phyloP scores from a whole-genome alignment of 192 early-diverging fungal species.

The Umbelopsis ramanniana region DNA sequence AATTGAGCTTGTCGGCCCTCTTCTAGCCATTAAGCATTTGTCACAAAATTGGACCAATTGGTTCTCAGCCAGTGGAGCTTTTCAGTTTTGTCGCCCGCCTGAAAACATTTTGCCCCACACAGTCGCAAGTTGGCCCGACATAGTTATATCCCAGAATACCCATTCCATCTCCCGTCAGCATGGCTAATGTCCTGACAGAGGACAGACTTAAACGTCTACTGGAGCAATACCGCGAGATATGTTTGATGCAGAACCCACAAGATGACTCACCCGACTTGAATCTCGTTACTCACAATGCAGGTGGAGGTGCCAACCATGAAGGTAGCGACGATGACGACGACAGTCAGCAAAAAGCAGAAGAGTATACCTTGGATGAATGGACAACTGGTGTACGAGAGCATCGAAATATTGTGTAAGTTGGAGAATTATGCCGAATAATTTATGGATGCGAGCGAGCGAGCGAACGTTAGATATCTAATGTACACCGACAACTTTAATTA shows the following conservation, averaged over 20 bases:
- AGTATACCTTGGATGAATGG: constrained; percentile 12
- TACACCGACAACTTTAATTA: background rate
- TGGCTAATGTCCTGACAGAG: constrained; percentile 2
- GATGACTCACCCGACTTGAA: background rate
- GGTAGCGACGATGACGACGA: background rate
- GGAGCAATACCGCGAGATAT: constrained; percentile 19
- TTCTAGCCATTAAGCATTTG: background rate
- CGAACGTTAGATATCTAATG: background rate
- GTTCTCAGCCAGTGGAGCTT: background rate
- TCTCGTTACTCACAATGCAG: background rate
- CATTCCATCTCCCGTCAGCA: background rate
- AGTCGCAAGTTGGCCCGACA: background rate
- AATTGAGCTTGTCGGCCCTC: background rate
- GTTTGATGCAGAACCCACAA: background rate
- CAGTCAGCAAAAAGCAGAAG: background rate
- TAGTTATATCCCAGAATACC: background rate
- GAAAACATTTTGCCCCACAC: background rate
- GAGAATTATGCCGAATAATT: background rate
- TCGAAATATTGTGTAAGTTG: constrained; percentile 41
- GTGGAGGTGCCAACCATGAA: background rate
- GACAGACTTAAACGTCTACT: constrained; percentile 8
- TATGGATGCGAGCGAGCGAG: too few relatives aligned
- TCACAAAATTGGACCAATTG: background rate
- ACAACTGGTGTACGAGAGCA: constrained; percentile 25
- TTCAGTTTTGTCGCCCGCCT: background rate